These are phyloP conservation scores for Dendrothele bispora DNA, from an alignment of 768 basidiomycete species.

Conservation along the genomic window DNA sequence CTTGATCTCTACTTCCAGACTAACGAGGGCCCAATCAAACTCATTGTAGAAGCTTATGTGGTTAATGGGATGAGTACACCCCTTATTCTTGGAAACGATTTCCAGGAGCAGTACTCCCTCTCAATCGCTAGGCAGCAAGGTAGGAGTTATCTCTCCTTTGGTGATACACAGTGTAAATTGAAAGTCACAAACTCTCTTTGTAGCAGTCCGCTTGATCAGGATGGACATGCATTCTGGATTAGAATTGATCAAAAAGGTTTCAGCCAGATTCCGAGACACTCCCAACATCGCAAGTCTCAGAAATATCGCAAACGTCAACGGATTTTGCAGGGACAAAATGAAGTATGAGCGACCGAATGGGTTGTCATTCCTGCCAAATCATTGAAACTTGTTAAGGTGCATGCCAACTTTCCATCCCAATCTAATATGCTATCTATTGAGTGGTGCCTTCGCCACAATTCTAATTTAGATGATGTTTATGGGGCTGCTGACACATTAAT, in stretches of 20 bases:
- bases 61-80: conserved; percentile 11
- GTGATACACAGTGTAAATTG: background rate
- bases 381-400: background rate
- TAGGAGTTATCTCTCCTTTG: background rate
- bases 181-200: background rate
- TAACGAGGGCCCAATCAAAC: background rate
- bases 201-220: too few relatives aligned
- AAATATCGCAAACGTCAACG: background rate
- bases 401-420: background rate
- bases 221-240: background rate
- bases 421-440: background rate
- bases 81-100: conserved; percentile 8
- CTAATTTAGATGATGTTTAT: background rate
- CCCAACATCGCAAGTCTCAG: background rate
- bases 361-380: background rate
- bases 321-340: background rate
- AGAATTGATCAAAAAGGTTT: background rate
- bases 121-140: background rate
- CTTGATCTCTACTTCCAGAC: background rate
- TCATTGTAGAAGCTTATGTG: conserved; percentile 14
- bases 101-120: background rate
- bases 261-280: background rate
- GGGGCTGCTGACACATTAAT: background rate
- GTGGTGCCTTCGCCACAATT: background rate
- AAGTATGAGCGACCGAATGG: background rate